These are phyloP conservation scores for Kalaharituber pfeilii DNA, from an alignment of 2,329 filamentous ascomycete genomes.

Conservation along the genomic window DNA sequence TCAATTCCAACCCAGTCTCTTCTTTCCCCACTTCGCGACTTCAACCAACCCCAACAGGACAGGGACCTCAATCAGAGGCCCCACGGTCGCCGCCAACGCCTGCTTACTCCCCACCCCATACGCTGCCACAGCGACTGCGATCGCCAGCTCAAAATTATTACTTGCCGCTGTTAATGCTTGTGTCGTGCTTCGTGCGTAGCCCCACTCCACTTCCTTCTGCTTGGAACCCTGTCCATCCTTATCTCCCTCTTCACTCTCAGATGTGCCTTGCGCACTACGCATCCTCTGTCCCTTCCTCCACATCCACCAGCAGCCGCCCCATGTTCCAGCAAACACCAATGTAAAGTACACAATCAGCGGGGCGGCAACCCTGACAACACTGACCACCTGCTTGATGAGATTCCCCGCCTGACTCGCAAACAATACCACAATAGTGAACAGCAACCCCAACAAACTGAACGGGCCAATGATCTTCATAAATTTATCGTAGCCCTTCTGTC, in stretches of 20 bases:
- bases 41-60: conserved; percentile 65
- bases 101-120: conserved; percentile 64
- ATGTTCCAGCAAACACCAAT: conserved; percentile 53
- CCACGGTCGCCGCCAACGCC: conserved; percentile 66
- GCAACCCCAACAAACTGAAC: conserved; percentile 60
- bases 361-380: conserved; percentile 62
- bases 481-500: conserved; percentile 43
- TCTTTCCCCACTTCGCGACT: conserved; percentile 43
- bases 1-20: conserved; percentile 38
- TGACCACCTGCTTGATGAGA: conserved; percentile 67
- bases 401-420: conserved; percentile 65
- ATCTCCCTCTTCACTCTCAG: neutral
- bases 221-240: neutral
- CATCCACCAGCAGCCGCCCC: conserved; percentile 43
- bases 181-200: conserved; percentile 49
- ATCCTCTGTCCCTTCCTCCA: conserved; percentile 35
- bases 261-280: conserved; percentile 25
- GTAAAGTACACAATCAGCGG: conserved; percentile 69
- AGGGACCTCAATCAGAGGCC: conserved; percentile 72
- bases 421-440: conserved; percentile 74
- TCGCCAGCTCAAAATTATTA: conserved; percentile 86
- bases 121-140: conserved; percentile 68
- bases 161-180: conserved; percentile 81
- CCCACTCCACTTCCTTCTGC: conserved; percentile 8
- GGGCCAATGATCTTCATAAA: conserved; percentile 57